Evolutionary conservation across 257 asterid genomes (phyloP).

Genomic region (Scutellaria baicalensis): DNA sequence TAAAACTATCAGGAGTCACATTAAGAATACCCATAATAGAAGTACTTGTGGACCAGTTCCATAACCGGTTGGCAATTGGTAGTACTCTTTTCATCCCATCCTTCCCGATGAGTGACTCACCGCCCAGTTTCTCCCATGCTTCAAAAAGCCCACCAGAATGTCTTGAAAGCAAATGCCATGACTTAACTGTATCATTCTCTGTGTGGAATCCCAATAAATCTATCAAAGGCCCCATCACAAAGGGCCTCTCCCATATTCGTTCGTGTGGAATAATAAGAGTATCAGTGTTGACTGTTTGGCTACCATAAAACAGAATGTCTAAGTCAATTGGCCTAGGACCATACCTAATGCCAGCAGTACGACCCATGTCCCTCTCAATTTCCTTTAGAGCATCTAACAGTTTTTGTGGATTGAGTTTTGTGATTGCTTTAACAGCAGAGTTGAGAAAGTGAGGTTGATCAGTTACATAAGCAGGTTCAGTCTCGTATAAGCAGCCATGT

Average conservation of each 20-base stretch:
- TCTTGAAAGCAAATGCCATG: conserved; percentile 59
- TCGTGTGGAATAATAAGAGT: conserved; percentile 71
- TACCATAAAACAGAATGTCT: conserved; percentile 84
- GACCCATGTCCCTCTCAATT: conserved; percentile 88
- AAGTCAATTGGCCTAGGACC: conserved; percentile 96
- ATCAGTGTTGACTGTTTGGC: conserved; percentile 53
- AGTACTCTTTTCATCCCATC: conserved; percentile 79
- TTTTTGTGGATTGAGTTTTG: conserved; percentile 68
- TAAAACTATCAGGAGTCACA: conserved; percentile 88
- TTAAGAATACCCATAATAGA: conserved; percentile 82
- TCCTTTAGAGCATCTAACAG: conserved; percentile 54
- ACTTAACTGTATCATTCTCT: conserved; percentile 43
- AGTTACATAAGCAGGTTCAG: conserved; percentile 85
- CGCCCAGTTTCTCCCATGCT: conserved; percentile 82
- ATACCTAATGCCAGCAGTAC: conserved; percentile 73
- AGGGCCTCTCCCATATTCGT: conserved; percentile 91
- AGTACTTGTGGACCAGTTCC: conserved; percentile 71
- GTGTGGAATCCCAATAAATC: conserved; percentile 66
- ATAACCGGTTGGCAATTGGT: conserved; percentile 53
- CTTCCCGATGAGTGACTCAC: conserved; percentile 60
- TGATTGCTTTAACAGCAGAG: conserved; percentile 76
- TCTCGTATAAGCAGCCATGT: conserved; percentile 81
- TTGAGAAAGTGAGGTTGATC: conserved; percentile 89
- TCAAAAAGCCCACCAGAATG: conserved; percentile 49
- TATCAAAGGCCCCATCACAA: conserved; percentile 83